These are phyloP conservation scores for Penstemon davidsonii DNA, from an alignment of 257 asterid species.

Conservation along the genomic window DNA sequence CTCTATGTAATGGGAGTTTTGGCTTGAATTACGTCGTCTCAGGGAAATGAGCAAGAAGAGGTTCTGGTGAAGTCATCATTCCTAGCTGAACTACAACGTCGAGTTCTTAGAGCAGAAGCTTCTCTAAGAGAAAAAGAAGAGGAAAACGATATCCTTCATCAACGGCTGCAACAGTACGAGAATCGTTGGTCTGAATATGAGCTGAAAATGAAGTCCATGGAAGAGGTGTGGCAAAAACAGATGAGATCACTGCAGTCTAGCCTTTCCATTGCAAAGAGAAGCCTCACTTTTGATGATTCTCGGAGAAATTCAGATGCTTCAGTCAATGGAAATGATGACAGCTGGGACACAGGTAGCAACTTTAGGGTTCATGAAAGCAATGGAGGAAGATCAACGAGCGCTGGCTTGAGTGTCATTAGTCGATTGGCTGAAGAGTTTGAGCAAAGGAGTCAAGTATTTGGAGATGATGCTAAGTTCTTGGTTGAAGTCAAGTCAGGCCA, in stretches of 20 bases:
- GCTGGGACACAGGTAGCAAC: slow-evolving; percentile 63
- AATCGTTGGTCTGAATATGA: slow-evolving; percentile 97
- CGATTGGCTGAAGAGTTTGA: slow-evolving; percentile 94
- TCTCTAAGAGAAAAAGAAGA: slow-evolving; percentile 81
- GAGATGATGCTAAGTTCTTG: slow-evolving; percentile 92
- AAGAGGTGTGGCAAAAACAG: slow-evolving; percentile 98
- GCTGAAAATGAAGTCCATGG: slow-evolving; percentile 96
- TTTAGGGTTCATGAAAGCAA: slow-evolving; percentile 49
- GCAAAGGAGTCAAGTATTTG: slow-evolving; percentile 91
- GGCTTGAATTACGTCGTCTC: slow-evolving; percentile 18
- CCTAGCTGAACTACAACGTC: slow-evolving; percentile 92
- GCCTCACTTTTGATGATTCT: slow-evolving; percentile 75
- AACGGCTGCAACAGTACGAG: slow-evolving; percentile 85
- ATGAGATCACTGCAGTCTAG: slow-evolving; percentile 97
- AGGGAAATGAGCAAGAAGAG: slow-evolving; percentile 78
- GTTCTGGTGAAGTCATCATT: slow-evolving; percentile 87
- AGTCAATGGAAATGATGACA: slow-evolving; percentile 56
- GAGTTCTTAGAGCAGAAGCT: slow-evolving; percentile 89
- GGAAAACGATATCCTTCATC: slow-evolving; percentile 87
- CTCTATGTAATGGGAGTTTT: not conserved
- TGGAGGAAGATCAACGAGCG: slow-evolving; percentile 53
- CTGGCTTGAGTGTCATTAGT: slow-evolving; percentile 67
- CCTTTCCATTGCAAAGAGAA: slow-evolving; percentile 86
- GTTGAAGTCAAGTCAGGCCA: slow-evolving; percentile 96
- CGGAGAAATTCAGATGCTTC: slow-evolving; percentile 76